Conservation (phyloP, 2,329 filamentous ascomycete species). For the Cladosporium colombiae region DNA sequence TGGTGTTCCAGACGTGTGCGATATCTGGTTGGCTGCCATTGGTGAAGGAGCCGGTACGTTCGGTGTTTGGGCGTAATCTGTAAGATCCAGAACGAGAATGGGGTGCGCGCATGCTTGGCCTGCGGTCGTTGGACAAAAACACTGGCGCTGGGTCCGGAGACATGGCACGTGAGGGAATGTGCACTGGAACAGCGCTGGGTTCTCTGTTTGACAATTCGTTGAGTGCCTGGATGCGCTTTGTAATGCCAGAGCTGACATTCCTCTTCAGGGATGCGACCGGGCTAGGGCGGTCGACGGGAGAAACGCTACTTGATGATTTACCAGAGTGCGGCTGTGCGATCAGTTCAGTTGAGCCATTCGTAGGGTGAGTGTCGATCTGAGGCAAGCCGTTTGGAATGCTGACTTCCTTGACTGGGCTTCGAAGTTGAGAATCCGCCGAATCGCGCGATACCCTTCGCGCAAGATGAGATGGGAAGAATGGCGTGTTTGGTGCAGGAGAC, state of each 20-base stretch:
- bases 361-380: constrained; percentile 13
- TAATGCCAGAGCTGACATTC: constrained; percentile 87
- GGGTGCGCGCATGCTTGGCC: constrained; percentile 11
- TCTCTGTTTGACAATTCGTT: constrained; percentile 63
- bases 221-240: constrained; percentile 89
- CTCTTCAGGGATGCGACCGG: constrained; percentile 57
- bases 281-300: constrained; percentile 24
- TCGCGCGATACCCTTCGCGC: constrained; percentile 28
- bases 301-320: constrained; percentile 29
- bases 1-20: constrained; percentile 44
- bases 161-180: constrained; percentile 22
- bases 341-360: constrained; percentile 5
- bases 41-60: constrained; percentile 22
- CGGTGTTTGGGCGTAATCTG: constrained; percentile 1
- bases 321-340: background rate
- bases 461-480: constrained; percentile 54
- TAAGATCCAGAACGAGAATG: constrained; percentile 15
- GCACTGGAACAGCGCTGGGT: constrained; percentile 25
- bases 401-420: constrained; percentile 12
- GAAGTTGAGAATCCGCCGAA: constrained; percentile 23
- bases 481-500: constrained; percentile 74
- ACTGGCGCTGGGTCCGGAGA: constrained; percentile 23
- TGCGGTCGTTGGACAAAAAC: constrained; percentile 14
- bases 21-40: constrained; percentile 27
- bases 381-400: constrained; percentile 12